A percentile compares a stretch with the other conserved stretches of the same genome.
These are phyloP conservation scores for Melampsora americana DNA, from an alignment of 1,284 basidiomycete species.

Conservation along the genomic window DNA sequence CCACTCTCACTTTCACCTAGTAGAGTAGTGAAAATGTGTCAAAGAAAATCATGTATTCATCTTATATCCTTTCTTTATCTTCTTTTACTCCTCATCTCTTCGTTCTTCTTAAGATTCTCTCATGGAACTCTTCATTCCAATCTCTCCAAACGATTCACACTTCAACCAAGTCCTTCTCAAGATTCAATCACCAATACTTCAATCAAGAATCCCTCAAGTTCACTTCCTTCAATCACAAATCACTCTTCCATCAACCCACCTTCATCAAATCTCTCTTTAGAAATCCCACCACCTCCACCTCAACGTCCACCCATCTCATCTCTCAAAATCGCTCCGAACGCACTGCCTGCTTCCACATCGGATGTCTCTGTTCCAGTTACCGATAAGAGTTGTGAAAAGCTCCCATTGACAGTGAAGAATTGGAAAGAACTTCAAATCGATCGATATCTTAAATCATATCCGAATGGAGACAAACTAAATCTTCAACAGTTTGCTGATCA, in stretches of 20 bases:
- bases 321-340: neutral
- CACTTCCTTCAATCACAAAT: neutral
- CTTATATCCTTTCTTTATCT: neutral
- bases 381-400: neutral
- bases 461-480: neutral
- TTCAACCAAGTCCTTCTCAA: conserved; percentile 2
- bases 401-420: neutral
- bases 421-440: conserved; percentile 19
- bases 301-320: neutral
- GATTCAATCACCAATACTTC: neutral
- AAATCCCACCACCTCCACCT: neutral
- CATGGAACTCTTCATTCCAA: neutral
- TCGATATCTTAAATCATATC: conserved; percentile 15
- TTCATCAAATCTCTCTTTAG: neutral
- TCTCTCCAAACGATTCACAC: neutral
- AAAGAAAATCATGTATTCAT: neutral
- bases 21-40: too few relatives aligned
- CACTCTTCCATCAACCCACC: neutral
- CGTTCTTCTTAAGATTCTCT: neutral
- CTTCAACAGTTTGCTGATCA: conserved; percentile 6
- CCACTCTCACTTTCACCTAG: too few relatives aligned
- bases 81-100: too few relatives aligned
- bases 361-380: neutral
- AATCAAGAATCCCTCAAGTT: neutral
- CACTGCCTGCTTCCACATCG: neutral